Evolutionary conservation across 345 rosid genomes (phyloP), one percentile per base, ranked within the genome.

Genomic region (Leavenworthia alabamica): DNA sequence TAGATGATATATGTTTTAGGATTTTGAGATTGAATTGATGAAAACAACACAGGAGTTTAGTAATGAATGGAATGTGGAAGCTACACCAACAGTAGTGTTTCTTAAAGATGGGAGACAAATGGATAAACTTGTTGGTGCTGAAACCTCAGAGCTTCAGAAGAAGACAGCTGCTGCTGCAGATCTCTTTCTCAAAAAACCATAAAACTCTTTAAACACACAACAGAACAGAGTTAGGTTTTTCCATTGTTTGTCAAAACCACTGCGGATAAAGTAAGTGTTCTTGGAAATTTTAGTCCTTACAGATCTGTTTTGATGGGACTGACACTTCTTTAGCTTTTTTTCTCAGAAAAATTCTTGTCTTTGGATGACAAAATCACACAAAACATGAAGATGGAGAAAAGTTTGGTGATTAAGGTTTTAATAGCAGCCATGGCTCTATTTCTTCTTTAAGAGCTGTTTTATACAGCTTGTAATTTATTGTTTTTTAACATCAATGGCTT

Each of bases 91-190:
- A 2, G 66, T 86, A 66, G 80, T 81, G 74, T 83, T 81, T 39
- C 73, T 83, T 23, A 80, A 75, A 72, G 81, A 78, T 68, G 86
- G 83, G 57, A 56, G 78, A 72, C 85, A 81, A 68, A 27, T 86
- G 17, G 89, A 86, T 76, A 86, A 81, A 67, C 83, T 81, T 47
- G 88, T 80, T 20, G 87, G 93, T 51, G 89, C 81, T 52, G 78
- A 83, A 78, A 70, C 78, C 54, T 71, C 72, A 54, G 82, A 86
- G 71, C 82, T 86, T 29, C 81, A 76, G 68, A 81, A 73, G 80
- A 83, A 80, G 80, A 77, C 77, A 40, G 76, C 82, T 68, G 82
- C 80, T 3, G 61, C 74, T 35, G 56, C 70, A 7, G 67, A 68
- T 51, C 62, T 62, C 39, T 7, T 46, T 5, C 58, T 35, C 51